These are phyloP conservation scores for Fusarium sp. DNA, from an alignment of 2,329 filamentous ascomycete genomes.

Conservation along the genomic window DNA sequence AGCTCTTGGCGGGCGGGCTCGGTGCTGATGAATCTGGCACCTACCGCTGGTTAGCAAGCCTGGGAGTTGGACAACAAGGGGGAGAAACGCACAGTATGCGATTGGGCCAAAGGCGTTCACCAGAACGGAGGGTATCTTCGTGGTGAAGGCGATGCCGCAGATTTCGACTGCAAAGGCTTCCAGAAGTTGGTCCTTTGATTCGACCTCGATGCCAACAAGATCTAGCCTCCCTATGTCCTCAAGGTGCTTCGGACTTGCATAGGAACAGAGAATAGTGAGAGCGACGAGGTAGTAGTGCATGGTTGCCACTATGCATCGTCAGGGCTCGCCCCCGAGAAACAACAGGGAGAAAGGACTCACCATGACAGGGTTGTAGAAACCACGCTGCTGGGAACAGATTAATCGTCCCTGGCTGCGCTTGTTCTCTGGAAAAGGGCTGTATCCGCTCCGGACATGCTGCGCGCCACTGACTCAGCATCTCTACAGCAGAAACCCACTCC, in stretches of 20 bases:
- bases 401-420: not conserved
- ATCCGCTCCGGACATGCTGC: conserved; percentile 47
- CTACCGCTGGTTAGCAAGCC: conserved; percentile 19
- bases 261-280: conserved; percentile 46
- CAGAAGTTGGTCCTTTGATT: conserved; percentile 42
- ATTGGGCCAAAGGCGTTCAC: conserved; percentile 64
- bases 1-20: conserved; percentile 48
- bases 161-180: conserved; percentile 52
- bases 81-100: conserved; percentile 57
- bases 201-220: not conserved
- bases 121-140: conserved; percentile 55
- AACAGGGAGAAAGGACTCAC: conserved; percentile 41
- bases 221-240: not conserved
- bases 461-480: conserved; percentile 48
- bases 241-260: conserved; percentile 23
- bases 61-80: too few species aligned
- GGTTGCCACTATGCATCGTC: conserved; percentile 50
- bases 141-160: conserved; percentile 59
- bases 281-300: conserved; percentile 57
- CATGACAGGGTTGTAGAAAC: conserved; percentile 57
- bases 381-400: conserved; percentile 52
- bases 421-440: conserved; percentile 45
- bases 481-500: conserved; percentile 39
- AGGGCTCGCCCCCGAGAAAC: not conserved
- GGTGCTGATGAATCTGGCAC: conserved; percentile 47